Evolutionary conservation across 768 basidiomycete species (phyloP), one percentile per base, ranked within the genome.

Genomic region (Lactifluus hygrophoroides): DNA sequence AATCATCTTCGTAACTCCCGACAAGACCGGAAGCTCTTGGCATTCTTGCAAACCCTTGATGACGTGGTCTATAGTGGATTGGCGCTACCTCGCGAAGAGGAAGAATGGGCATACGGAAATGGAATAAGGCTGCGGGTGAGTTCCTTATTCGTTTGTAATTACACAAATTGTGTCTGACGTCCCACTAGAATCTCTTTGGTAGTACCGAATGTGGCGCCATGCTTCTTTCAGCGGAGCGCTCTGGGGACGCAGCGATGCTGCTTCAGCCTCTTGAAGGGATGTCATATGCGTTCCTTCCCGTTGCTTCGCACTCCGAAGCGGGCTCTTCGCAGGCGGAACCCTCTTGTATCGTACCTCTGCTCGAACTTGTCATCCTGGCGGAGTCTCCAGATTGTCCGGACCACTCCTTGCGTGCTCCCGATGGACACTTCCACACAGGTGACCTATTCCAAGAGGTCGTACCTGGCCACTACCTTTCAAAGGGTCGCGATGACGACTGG

Each of bases 401-500:
- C 66, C 45, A 55, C 8, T 80, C 80, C 1, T 72, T 88, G 6
- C 78, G 85, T 50, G 68, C 77, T 49, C 62, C 75, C 1, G 86
- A 90, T 67, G 86, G 86, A 6, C 75, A 86, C 66, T 88, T 86
- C 73, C 88, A 88, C 68, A 89, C 88, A 14, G 88, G 88, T 1
- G 88, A 90, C 69, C 73, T 90, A n/a, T 90, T 90, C 75, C 78
- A 81, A 65, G 82, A 87, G 69, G 73, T 76, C 17, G 63, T 72
- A 2, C 75, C 80, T 1, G 85, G 85, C 0, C 72, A 71, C 64
- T 90, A 84, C 67, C 67, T 81, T 46, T 86, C 79, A 61, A 80
- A 84, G 37, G 88, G 88, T 25, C 80, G 88, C 42, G 81, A 88
- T 60, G 88, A 90, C 64, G 88, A 90, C 70, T 89, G 88, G 88